A percentile compares a stretch with the other conserved stretches of the same genome.
Conservation (phyloP, 768 basidiomycete genomes). For the Termitomyces sp. region DNA sequence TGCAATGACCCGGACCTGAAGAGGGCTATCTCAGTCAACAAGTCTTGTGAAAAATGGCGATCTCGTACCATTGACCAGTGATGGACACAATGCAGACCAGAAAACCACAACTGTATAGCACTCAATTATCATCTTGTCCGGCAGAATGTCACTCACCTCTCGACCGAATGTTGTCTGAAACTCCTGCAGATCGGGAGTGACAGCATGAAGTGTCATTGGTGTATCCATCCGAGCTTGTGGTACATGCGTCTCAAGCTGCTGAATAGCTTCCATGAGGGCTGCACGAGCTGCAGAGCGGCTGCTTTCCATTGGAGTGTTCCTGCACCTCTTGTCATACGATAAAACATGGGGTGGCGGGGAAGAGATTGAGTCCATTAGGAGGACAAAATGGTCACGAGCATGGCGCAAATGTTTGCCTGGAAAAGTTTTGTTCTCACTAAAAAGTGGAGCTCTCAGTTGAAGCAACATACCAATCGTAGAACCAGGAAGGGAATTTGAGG, state of each 20-base stretch:
- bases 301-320: constrained; percentile 84
- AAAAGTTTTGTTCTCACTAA: constrained; percentile 1
- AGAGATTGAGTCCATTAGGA: constrained; percentile 55
- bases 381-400: constrained; percentile 77
- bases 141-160: constrained; percentile 47
- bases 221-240: constrained; percentile 47
- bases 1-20: constrained; percentile 76
- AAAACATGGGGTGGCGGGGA: constrained; percentile 47
- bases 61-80: constrained; percentile 81
- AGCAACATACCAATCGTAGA: constrained; percentile 71
- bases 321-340: constrained; percentile 71
- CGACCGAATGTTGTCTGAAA: constrained; percentile 80
- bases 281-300: constrained; percentile 55
- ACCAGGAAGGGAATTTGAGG: constrained; percentile 78
- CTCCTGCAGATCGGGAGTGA: constrained; percentile 74
- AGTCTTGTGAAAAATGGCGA: not conserved
- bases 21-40: not conserved
- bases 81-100: constrained; percentile 81
- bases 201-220: constrained; percentile 70
- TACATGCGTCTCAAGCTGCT: constrained; percentile 51
- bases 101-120: constrained; percentile 71
- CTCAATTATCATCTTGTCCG: not conserved
- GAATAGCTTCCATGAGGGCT: constrained; percentile 53
- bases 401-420: constrained; percentile 85
- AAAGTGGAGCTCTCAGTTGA: not conserved